A percentile compares a stretch with the other conserved stretches of the same genome.
phyloP scores from a whole-genome alignment of 305 asterid species.

The Lippia alba region DNA sequence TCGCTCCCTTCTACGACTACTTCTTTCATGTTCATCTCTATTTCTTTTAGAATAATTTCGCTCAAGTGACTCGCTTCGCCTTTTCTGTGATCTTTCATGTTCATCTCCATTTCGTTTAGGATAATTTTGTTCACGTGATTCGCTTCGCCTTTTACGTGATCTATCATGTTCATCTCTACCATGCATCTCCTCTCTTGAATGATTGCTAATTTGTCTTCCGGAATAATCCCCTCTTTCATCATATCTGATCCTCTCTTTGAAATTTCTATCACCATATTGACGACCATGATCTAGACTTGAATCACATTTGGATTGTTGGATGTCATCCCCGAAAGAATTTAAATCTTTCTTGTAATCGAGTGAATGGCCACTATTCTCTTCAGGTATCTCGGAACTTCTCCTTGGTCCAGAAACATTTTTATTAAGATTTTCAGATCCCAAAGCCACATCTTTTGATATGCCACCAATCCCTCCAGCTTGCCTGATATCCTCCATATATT shows the following conservation, averaged over 20 bases:
- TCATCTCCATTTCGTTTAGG: slow-evolving; percentile 45
- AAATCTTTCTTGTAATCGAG: slow-evolving; percentile 44
- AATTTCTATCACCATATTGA: slow-evolving; percentile 42
- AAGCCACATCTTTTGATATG: slow-evolving; percentile 44
- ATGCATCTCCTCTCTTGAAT: slow-evolving; percentile 37
- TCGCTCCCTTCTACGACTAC: slow-evolving; percentile 50
- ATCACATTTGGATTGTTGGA: slow-evolving; percentile 42
- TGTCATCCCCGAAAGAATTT: slow-evolving; percentile 37
- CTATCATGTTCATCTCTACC: slow-evolving; percentile 42
- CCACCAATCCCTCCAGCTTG: slow-evolving; percentile 52
- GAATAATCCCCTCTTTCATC: slow-evolving; percentile 42
- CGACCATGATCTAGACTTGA: slow-evolving; percentile 40
- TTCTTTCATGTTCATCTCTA: slow-evolving; percentile 47
- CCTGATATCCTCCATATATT: slow-evolving; percentile 82
- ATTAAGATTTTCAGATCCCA: slow-evolving; percentile 44
- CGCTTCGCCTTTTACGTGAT: slow-evolving; percentile 45
- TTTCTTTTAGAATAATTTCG: slow-evolving; percentile 45
- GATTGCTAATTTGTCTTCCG: slow-evolving; percentile 41
- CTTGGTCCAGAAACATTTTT: slow-evolving; percentile 39
- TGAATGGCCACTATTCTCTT: slow-evolving; percentile 37
- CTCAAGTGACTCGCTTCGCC: slow-evolving; percentile 48
- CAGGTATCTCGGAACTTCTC: slow-evolving; percentile 39
- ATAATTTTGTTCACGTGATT: slow-evolving; percentile 47
- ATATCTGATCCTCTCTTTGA: slow-evolving; percentile 34
- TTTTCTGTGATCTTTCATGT: slow-evolving; percentile 45